A percentile compares a stretch with the other conserved stretches of the same genome.
phyloP scores from a whole-genome alignment of 768 basidiomycete genomes.

The Rhizopogon sp. region DNA sequence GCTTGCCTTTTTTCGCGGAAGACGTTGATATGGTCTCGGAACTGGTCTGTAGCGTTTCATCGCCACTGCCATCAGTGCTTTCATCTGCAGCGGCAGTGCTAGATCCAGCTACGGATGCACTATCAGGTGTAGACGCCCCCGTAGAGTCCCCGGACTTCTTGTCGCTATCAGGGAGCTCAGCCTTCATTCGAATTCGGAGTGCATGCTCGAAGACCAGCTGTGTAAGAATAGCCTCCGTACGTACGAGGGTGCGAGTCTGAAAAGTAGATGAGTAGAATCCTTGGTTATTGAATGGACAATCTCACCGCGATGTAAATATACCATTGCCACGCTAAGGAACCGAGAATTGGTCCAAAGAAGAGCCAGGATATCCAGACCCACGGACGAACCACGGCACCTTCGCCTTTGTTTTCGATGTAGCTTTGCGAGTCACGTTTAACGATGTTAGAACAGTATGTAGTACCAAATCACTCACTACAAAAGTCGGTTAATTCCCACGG shows the following conservation, averaged over 20 bases:
- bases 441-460: not conserved
- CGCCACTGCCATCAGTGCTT: constrained; percentile 3
- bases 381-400: constrained; percentile 46
- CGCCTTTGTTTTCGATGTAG: constrained; percentile 53
- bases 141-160: not conserved
- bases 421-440: constrained; percentile 21
- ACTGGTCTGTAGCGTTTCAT: not conserved
- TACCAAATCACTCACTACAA: constrained; percentile 15
- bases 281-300: constrained; percentile 4
- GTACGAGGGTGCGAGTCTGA: constrained; percentile 40
- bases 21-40: not conserved
- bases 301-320: constrained; percentile 39
- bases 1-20: constrained; percentile 2
- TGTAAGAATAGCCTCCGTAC: constrained; percentile 46
- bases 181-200: constrained; percentile 47
- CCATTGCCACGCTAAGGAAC: constrained; percentile 43
- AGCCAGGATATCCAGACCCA: constrained; percentile 65
- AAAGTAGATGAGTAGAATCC: not conserved
- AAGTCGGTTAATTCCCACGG: constrained; percentile 27
- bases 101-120: constrained; percentile 7
- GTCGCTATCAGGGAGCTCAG: constrained; percentile 11
- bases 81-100: constrained; percentile 7
- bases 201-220: constrained; percentile 52
- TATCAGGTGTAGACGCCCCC: constrained; percentile 5
- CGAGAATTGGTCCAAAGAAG: constrained; percentile 42